phyloP scores from a whole-genome alignment of 305 asterid species.

The Petunia hybrid region DNA sequence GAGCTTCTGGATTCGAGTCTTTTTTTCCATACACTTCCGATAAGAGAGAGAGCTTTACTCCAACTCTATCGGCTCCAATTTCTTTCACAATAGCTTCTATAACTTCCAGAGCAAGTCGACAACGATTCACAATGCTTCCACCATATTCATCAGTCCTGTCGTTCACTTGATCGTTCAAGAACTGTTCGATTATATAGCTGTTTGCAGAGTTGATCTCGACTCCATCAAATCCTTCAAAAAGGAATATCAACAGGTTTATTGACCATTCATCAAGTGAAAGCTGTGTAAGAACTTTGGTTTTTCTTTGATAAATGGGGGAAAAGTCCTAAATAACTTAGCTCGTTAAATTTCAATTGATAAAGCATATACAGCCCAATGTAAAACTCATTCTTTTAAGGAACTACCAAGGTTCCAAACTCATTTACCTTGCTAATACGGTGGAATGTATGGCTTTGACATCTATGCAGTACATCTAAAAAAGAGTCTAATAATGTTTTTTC shows the following conservation, averaged over 20 bases:
- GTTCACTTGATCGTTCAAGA: constrained; percentile 56
- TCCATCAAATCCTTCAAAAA: constrained; percentile 60
- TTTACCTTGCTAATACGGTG: no score
- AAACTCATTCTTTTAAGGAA: no score
- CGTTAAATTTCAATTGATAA: no score
- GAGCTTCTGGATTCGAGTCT: constrained; percentile 53
- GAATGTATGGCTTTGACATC: no score
- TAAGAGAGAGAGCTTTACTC: constrained; percentile 50
- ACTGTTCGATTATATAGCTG: constrained; percentile 58
- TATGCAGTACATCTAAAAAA: no score
- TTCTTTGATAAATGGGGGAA: no score
- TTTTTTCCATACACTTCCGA: constrained; percentile 34
- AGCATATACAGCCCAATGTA: no score
- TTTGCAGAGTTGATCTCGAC: constrained; percentile 62
- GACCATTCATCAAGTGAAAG: constrained; percentile 6
- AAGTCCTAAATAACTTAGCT: no score
- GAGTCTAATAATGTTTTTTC: no score
- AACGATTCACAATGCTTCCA: constrained; percentile 55
- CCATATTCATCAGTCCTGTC: constrained; percentile 52
- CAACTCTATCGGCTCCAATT: constrained; percentile 35
- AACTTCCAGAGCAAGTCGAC: constrained; percentile 50
- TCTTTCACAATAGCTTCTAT: constrained; percentile 45
- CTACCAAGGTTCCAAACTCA: no score
- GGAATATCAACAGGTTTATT: neutral
- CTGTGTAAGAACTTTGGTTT: no score